Conservation (phyloP, 2,329 filamentous ascomycete genomes). For the Cladorrhinum sp. region DNA sequence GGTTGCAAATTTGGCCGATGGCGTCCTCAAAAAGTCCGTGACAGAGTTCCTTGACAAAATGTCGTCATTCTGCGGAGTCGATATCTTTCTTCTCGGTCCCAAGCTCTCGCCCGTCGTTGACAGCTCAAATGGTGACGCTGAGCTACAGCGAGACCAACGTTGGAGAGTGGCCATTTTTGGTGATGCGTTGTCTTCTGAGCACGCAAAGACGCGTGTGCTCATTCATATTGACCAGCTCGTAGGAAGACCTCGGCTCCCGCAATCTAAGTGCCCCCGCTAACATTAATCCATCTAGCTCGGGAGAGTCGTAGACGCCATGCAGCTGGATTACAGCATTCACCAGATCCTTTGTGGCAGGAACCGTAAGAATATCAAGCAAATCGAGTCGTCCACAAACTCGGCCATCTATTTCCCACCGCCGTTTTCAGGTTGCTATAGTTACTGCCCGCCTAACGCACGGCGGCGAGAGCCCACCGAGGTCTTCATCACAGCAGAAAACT, state of each 20-base stretch:
- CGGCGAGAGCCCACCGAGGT: slow-evolving; percentile 85
- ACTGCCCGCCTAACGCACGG: slow-evolving; percentile 76
- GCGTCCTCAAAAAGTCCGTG: slow-evolving; percentile 70
- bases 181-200: slow-evolving; percentile 90
- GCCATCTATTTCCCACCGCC: slow-evolving; percentile 97
- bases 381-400: slow-evolving; percentile 91
- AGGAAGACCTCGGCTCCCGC: slow-evolving; percentile 34
- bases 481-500: slow-evolving; percentile 88
- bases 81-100: slow-evolving; percentile 92
- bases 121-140: slow-evolving; percentile 70
- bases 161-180: slow-evolving; percentile 93
- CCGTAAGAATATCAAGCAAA: slow-evolving; percentile 95
- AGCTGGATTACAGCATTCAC: slow-evolving; percentile 82
- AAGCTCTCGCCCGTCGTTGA: slow-evolving; percentile 78
- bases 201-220: slow-evolving; percentile 91
- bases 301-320: slow-evolving; percentile 72
- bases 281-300: slow-evolving; percentile 54
- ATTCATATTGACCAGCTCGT: slow-evolving; percentile 97
- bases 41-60: slow-evolving; percentile 84
- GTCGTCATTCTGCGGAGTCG: slow-evolving; percentile 84
- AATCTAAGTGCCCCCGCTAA: slow-evolving; percentile 28
- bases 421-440: slow-evolving; percentile 88
- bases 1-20: slow-evolving; percentile 69
- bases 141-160: slow-evolving; percentile 83
- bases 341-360: slow-evolving; percentile 90